Conservation (phyloP, 257 asterid species). For the Forsythia suspensa region DNA sequence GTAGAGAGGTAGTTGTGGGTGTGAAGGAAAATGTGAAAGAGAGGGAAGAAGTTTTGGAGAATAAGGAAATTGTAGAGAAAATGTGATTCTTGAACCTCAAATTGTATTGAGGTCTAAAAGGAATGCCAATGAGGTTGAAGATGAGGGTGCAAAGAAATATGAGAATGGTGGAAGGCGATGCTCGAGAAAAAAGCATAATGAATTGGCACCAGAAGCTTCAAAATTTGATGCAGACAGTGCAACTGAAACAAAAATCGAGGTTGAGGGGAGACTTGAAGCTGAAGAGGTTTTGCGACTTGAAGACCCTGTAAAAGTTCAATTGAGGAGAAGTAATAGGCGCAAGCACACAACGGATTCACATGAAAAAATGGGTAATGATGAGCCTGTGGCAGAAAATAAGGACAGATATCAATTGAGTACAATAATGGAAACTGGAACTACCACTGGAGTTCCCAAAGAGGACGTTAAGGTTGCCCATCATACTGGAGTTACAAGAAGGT, state of each 20-base stretch:
- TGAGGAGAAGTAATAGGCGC: slow-evolving; percentile 34
- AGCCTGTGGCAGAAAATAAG: slow-evolving; percentile 19
- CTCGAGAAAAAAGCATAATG: slow-evolving; percentile 15
- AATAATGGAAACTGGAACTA: slow-evolving; percentile 13
- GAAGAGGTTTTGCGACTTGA: slow-evolving; percentile 6
- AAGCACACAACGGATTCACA: not conserved
- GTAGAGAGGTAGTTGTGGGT: slow-evolving; percentile 24
- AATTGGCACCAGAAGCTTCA: slow-evolving; percentile 21
- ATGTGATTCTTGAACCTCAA: slow-evolving; percentile 21
- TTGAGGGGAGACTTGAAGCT: slow-evolving; percentile 7
- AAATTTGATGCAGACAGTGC: slow-evolving; percentile 17
- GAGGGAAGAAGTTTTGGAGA: slow-evolving; percentile 21
- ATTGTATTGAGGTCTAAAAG: slow-evolving; percentile 40
- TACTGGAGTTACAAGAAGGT: slow-evolving; percentile 21
- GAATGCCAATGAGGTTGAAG: slow-evolving; percentile 26
- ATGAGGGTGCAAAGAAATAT: slow-evolving; percentile 18
- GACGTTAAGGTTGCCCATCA: slow-evolving; percentile 22
- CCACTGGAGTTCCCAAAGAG: slow-evolving; percentile 19
- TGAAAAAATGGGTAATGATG: slow-evolving; percentile 11
- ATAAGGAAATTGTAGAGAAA: slow-evolving; percentile 21
- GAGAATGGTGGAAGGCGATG: slow-evolving; percentile 14
- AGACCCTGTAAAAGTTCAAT: slow-evolving; percentile 26
- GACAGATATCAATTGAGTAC: slow-evolving; percentile 16
- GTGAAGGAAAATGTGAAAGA: slow-evolving; percentile 22
- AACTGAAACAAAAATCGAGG: slow-evolving; percentile 14